Evolutionary conservation across 2,329 filamentous ascomycete species (phyloP), one percentile per base, ranked within the genome.

Genomic region (Pyrenochaeta sp.): DNA sequence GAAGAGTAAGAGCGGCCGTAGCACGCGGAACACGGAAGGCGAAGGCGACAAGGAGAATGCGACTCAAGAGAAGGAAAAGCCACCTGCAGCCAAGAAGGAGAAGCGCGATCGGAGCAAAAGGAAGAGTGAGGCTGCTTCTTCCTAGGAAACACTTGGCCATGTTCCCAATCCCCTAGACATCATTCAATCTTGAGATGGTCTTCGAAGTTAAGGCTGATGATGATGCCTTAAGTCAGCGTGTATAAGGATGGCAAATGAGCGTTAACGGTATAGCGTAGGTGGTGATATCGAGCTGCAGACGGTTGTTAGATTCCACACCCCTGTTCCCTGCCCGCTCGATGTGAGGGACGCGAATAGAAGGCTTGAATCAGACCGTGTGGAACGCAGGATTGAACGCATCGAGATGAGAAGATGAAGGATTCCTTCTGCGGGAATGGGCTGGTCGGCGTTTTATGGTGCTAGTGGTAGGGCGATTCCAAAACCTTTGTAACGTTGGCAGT

Each of bases 101-200:
- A 77, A 76, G 71, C 64, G 73, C 5, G 72, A 75, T 42, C 64
- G 72, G 6, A 67, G 56, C 42, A 77, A 77, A 71, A 62, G 72
- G 45, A 77, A 77, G 72, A 68, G 66, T 58, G 74, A 75, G 61
- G 71, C 51, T 46, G 58, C 54, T 28, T 59, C 67, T 51, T 57
- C 66, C 27, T 74, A 67, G 62, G 52, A 37, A 27, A 19, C 22
- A 19, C 43, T 46, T 25, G 8, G n/a, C 40, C 28, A 1, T 30
- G 28, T 30, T 44, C 28, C 37, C 27, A 52, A 36, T 28, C 6
- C 8, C 45, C 40, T 34, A 22, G 6, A 12, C n/a, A 25, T 32
- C 25, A 19, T 28, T 28, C 43, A 42, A 8, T 24, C 49, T 12
- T 24, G 15, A 45, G 22, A 43, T 13, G 12, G 43, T 30, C 44